Evolutionary conservation across 768 basidiomycete genomes (phyloP), one percentile per base, ranked within the genome.

Genomic region (Botryobasidium botryosum): DNA sequence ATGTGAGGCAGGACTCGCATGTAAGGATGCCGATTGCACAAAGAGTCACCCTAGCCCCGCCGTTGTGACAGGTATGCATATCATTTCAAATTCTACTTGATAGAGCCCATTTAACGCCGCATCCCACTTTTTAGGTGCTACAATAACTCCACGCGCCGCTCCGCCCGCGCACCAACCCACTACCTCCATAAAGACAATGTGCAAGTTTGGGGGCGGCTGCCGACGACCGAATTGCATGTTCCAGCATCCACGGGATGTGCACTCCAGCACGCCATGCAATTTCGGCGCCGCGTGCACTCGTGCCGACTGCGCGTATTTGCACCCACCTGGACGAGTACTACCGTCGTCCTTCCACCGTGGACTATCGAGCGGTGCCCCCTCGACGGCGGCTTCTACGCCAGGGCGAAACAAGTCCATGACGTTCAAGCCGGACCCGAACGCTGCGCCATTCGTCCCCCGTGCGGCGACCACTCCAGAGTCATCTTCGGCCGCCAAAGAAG

Each of bases 21-120:
- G 94, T 62, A 77, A 82, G 56, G 88, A 99, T 61, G 78, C 84
- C 57, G 92, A 96, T 61, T 96, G 90, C 59, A 74, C 81, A 46
- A 87, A 86, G 58, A 76, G 76, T 20, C 90, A 96, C 59, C 79
- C 88, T 48, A 90, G 86, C 55, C 86, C 88, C 8, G 85, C 90
- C 13, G 76, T 75, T 31, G 65, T 76, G 13, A 71, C 76, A 50
- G 74, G 78, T 54, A 68, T 69, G 62, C 73, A 75, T 77, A 63
- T 33, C 61, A 56, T 38, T n/a, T 38, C 48, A 51, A 40, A 50
- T 49, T 13, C 51, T 21, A 51, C 43, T n/a, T 45, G 35, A 28
- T 35, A 43, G n/a, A 21, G 35, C 26, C 25, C 38, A 24, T 8
- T 31, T 33, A 45, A 33, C 29, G 18, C 37, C 25, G 10, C 49